Evolutionary conservation across 305 asterid genomes (phyloP).

Genomic region (Ruellia speciosa): DNA sequence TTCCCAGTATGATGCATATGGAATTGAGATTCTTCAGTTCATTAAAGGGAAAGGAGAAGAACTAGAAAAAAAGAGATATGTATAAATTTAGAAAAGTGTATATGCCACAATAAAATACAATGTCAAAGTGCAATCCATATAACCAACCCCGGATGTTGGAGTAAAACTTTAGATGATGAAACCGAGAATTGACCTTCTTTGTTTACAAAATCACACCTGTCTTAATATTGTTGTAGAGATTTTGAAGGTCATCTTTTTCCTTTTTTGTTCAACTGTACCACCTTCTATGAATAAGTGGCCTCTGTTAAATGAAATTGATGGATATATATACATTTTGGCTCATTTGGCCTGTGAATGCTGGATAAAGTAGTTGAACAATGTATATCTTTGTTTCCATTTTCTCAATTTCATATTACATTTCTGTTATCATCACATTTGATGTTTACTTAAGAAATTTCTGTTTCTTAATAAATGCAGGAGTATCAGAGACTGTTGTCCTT

Average conservation of each 20-base stretch:
- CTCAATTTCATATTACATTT: neutral
- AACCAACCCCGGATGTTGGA: too few species aligned
- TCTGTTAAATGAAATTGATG: neutral
- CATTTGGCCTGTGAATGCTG: neutral
- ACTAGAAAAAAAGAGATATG: too few species aligned
- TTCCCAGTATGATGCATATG: too few species aligned
- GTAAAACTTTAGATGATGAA: too few species aligned
- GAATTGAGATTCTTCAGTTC: too few species aligned
- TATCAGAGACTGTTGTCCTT: conserved; percentile 79
- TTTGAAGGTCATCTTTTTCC: neutral
- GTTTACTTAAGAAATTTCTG: neutral
- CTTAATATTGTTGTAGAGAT: neutral
- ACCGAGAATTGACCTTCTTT: neutral
- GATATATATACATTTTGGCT: neutral
- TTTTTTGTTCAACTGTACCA: neutral
- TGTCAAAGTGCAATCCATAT: too few species aligned
- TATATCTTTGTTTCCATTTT: neutral
- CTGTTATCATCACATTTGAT: neutral
- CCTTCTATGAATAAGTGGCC: neutral
- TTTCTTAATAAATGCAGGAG: conserved; percentile 50
- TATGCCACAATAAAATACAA: too few species aligned
- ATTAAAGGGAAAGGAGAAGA: too few species aligned
- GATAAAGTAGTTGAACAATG: neutral
- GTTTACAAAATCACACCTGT: neutral
- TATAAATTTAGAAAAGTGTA: too few species aligned